These are phyloP conservation scores for Earliella scabrosa DNA, from an alignment of 1,284 basidiomycete species.

Conservation along the genomic window DNA sequence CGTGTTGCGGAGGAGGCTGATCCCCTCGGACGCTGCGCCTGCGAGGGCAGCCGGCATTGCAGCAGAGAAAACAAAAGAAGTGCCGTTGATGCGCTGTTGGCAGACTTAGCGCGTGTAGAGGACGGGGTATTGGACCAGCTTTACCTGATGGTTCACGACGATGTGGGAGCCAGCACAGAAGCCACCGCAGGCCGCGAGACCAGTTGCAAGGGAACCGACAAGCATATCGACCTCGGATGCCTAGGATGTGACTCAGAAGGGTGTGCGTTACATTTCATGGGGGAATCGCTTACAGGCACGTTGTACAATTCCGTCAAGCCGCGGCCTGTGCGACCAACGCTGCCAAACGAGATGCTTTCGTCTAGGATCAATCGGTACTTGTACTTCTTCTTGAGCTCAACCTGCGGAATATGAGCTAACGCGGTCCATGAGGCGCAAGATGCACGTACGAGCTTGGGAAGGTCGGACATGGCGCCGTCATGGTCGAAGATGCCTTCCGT, in stretches of 20 bases:
- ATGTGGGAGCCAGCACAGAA: constrained; percentile 92
- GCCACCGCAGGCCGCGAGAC: constrained; percentile 86
- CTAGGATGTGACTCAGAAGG: constrained; percentile 33
- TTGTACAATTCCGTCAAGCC: constrained; percentile 95
- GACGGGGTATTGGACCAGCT: background rate
- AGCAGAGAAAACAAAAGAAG: constrained; percentile 96
- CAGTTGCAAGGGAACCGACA: constrained; percentile 86
- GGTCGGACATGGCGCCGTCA: constrained; percentile 89
- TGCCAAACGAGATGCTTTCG: constrained; percentile 93
- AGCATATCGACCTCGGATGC: constrained; percentile 82
- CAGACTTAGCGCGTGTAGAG: background rate
- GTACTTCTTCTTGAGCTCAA: constrained; percentile 94
- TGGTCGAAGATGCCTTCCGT: constrained; percentile 98
- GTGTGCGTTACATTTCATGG: too few relatives aligned
- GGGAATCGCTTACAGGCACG: constrained; percentile 66
- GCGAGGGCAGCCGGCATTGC: constrained; percentile 91
- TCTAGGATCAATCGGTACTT: constrained; percentile 97
- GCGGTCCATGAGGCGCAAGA: background rate
- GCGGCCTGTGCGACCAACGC: constrained; percentile 90
- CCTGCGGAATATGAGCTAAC: constrained; percentile 46
- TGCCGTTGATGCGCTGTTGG: constrained; percentile 91
- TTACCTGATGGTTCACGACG: constrained; percentile 88
- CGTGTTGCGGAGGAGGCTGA: constrained; percentile 75
- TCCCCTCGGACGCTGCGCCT: constrained; percentile 85
- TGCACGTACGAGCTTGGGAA: constrained; percentile 83